phyloP scores from a whole-genome alignment of 805 yeast genomes.

The Saturnispora sekii region DNA sequence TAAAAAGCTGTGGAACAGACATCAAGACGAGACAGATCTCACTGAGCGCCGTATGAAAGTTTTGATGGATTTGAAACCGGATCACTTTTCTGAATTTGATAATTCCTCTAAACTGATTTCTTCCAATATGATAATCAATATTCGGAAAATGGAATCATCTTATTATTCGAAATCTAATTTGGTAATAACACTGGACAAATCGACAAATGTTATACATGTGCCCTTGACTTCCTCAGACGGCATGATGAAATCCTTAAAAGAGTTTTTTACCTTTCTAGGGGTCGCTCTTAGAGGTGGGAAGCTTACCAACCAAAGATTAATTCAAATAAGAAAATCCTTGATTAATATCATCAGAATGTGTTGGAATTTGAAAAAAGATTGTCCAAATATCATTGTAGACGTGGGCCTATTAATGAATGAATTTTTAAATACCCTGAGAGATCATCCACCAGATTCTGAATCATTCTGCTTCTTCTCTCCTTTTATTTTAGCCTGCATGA shows the following conservation, averaged over 20 bases:
- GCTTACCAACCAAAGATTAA: conserved; percentile 2
- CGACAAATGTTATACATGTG: not conserved
- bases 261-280: conserved; percentile 6
- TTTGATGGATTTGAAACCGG: conserved; percentile 5
- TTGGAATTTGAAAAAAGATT: conserved; percentile 16
- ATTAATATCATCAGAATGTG: conserved; percentile 19
- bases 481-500: conserved; percentile 16
- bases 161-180: conserved; percentile 8
- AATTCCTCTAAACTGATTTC: conserved; percentile 2
- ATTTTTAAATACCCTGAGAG: conserved; percentile 9
- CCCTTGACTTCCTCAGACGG: conserved; percentile 6
- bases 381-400: conserved; percentile 8
- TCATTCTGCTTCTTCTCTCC: conserved; percentile 16
- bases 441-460: conserved; percentile 3
- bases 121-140: conserved; percentile 4
- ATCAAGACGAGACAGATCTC: not conserved
- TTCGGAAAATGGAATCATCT: not conserved
- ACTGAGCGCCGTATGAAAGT: conserved; percentile 2
- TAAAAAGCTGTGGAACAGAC: conserved; percentile 7
- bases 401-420: conserved; percentile 14
- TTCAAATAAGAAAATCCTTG: conserved; percentile 17
- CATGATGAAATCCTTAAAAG: not conserved
- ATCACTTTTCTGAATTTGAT: conserved; percentile 2
- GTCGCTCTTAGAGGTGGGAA: conserved; percentile 1
- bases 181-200: conserved; percentile 2